These are phyloP conservation scores for Penicillium palitans DNA, from an alignment of 2,329 filamentous ascomycete genomes.

Conservation along the genomic window DNA sequence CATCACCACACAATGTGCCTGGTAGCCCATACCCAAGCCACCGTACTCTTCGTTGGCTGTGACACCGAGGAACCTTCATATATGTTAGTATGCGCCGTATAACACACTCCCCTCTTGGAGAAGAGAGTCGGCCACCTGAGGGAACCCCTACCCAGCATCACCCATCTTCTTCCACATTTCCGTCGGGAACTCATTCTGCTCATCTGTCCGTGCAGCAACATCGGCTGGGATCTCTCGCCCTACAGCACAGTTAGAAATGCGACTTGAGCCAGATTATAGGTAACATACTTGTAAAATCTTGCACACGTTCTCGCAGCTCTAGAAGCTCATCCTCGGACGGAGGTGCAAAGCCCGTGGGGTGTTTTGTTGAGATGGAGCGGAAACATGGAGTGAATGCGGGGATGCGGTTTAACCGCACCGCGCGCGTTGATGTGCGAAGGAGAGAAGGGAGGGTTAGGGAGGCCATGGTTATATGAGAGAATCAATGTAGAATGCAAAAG, in stretches of 20 bases:
- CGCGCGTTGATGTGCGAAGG: constrained; percentile 35
- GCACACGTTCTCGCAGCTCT: constrained; percentile 79
- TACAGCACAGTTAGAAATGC: constrained; percentile 22
- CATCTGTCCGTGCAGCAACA: constrained; percentile 79
- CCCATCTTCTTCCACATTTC: constrained; percentile 94
- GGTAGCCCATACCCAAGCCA: constrained; percentile 88
- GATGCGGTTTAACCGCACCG: constrained; percentile 31
- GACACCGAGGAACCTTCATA: constrained; percentile 74
- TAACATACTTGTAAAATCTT: constrained; percentile 71
- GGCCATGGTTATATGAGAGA: constrained; percentile 31
- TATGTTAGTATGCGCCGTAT: constrained; percentile 1
- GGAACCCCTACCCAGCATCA: constrained; percentile 64
- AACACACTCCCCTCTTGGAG: not conserved
- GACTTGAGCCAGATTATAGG: not conserved
- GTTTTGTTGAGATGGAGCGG: constrained; percentile 64
- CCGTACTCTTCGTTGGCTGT: constrained; percentile 92
- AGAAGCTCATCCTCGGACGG: constrained; percentile 72
- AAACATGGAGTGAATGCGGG: constrained; percentile 31
- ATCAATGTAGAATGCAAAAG: not conserved
- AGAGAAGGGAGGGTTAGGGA: constrained; percentile 35
- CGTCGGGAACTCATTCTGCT: constrained; percentile 80
- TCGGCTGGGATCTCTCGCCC: constrained; percentile 83
- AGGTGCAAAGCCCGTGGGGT: constrained; percentile 63
- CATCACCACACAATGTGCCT: constrained; percentile 93
- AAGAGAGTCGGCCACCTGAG: not conserved